Evolutionary conservation across 2,329 filamentous ascomycete genomes (phyloP), one percentile per base, ranked within the genome.

Genomic region (Lithohypha guttulata): DNA sequence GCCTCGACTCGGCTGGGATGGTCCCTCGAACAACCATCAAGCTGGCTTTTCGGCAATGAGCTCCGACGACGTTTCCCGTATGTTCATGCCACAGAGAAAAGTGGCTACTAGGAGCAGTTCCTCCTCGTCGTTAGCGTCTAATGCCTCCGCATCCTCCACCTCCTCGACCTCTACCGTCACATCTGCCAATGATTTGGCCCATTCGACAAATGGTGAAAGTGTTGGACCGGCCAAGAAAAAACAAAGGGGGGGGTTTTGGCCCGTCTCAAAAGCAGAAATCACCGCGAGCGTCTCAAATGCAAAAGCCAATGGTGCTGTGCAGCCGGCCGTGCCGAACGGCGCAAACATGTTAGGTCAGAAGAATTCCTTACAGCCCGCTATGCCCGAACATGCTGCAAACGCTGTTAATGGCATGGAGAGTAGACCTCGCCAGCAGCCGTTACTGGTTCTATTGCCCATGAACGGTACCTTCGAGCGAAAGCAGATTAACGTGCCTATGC

Each of bases 391-490:
- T 78, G 58, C 63, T 70, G 39, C 79, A 83, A 44, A 69, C 8
- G 78, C 66, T 61, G 70, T 62, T 43, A 81, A 81, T 66, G 76
- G 75, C 36, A 59, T 61, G 41, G 19, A 21, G 3, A 25, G 39
- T n/a, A 59, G 66, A 49, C 42, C 59, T 49, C 47, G 61, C 18
- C 57, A 57, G 44, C 55, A 70, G 36, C 64, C 67, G 47, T 79
- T 95, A 15, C 72, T 95, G 28, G 85, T 86, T 45, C 74, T 98
- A 4, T 65, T 89, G 4, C 93, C 91, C 1, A 77, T 96, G 54
- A 98, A 98, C 56, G 84, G 85, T 42, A 96, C 89, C 1, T 98
- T 98, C 57, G 91, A 96, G 60, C 80, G 86, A 54, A 98, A 98
- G 64, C 91, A 87, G 29, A 96, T 98, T 52, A 84, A 75, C 22